Base-by-base conservation (phyloP, 2,329 filamentous ascomycete species). In the Davidsoniella neocaledoniae region DNA sequence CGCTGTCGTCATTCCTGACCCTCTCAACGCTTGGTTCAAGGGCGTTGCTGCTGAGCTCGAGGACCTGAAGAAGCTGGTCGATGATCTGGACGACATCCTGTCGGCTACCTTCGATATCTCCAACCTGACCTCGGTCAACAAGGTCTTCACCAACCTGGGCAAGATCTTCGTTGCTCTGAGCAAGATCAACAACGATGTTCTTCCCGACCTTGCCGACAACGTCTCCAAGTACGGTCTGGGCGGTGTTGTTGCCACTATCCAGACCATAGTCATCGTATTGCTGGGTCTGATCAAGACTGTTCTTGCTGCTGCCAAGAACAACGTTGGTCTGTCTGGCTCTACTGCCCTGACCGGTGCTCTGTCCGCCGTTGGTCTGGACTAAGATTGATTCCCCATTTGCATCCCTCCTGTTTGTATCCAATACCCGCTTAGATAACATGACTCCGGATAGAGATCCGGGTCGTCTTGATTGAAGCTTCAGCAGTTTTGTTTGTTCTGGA, bases 111-210 rank as follows among this genome's bases (percentile, higher is more conserved):
- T n/a, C 6, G 40, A 46, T 5, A 10, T 48, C 16, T 33, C 45
- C 16, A 23, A 41, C 16, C 8, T 23, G 6, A 37, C 25, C 4
- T 33, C 37, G n/a, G 7, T 47, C n/a, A 29, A 33, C n/a, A 43
- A 50, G 43, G 39, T 53, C 39, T 47, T 37, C 43, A 29, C 21
- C 6, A 37, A 38, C 12, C 47, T 53, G 5, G 33, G 19, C 23
- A 26, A 50, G 26, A 10, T 53, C 5, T 43, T 46, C 19, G 14
- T 5, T 10, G 40, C 38, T 5, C 39, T 50, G 14, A 2, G 12
- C 2, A 40, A 43, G 14, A 39, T 50, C 29, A 46, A 23, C 23
- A 42, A 50, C 5, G 10, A 33, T 7, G 44, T 40, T 36, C 39
- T 53, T 25, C 51, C 51, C 29, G 8, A 19, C 14, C 4, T 43